These are phyloP conservation scores for Peterozyma xylosa DNA, from an alignment of 805 yeast genomes.

Conservation along the genomic window DNA sequence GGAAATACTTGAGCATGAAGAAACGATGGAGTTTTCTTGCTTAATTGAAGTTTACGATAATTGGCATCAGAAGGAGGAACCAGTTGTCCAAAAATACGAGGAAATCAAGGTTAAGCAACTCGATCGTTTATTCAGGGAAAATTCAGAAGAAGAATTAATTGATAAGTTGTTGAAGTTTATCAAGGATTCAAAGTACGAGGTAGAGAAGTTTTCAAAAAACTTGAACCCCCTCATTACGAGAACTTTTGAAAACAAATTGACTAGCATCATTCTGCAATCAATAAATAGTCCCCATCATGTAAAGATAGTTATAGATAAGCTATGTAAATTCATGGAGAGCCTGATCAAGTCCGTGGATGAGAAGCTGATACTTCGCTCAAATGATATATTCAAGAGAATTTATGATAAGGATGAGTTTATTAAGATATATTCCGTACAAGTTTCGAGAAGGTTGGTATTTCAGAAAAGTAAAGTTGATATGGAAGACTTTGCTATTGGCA, in stretches of 20 bases:
- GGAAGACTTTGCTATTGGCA: constrained; percentile 17
- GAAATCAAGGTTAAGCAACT: constrained; percentile 3
- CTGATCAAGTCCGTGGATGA: constrained; percentile 13
- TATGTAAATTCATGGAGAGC: constrained; percentile 5
- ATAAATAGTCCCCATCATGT: constrained; percentile 19
- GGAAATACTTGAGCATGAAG: constrained; percentile 10
- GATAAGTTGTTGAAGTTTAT: constrained; percentile 12
- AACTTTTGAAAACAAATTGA: too few relatives aligned
- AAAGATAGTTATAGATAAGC: constrained; percentile 23
- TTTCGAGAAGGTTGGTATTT: constrained; percentile 28
- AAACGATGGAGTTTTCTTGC: constrained; percentile 11
- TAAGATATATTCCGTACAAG: constrained; percentile 23
- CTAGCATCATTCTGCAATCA: constrained; percentile 3
- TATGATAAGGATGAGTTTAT: constrained; percentile 27
- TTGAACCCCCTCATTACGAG: too few relatives aligned
- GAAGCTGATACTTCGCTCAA: constrained; percentile 11
- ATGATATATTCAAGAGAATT: constrained; percentile 23
- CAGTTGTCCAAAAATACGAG: background rate
- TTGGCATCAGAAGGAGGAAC: constrained; percentile 1
- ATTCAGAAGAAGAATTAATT: constrained; percentile 2
- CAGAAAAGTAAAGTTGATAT: constrained; percentile 13
- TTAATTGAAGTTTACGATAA: constrained; percentile 8
- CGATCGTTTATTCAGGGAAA: constrained; percentile 6
- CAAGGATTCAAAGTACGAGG: constrained; percentile 1
- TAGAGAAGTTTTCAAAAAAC: too few relatives aligned